Evolutionary conservation across 352 stramenopile genomes (phyloP).

Genomic region (Globisporangium spiculum): DNA sequence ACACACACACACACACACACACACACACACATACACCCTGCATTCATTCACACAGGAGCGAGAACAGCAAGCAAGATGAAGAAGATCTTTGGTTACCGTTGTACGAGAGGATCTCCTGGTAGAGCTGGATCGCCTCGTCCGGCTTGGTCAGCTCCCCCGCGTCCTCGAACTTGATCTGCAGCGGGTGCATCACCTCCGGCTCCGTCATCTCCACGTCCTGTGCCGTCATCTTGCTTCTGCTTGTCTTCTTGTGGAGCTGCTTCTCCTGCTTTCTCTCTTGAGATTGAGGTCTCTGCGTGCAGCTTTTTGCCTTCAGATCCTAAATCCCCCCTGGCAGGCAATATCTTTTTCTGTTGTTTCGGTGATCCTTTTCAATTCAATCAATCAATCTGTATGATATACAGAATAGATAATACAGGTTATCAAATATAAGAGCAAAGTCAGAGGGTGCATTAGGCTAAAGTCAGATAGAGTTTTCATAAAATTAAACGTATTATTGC

Average conservation of each 20-base stretch:
- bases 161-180: slow-evolving; percentile 76
- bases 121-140: slow-evolving; percentile 46
- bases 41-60: slow-evolving; percentile 7
- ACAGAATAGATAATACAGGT: neutral
- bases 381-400: neutral
- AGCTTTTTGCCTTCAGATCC: slow-evolving; percentile 1
- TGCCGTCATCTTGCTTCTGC: slow-evolving; percentile 4
- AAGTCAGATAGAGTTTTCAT: neutral
- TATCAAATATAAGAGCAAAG: neutral
- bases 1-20: neutral
- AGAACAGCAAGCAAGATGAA: neutral
- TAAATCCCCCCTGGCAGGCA: slow-evolving; percentile 6
- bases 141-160: slow-evolving; percentile 59
- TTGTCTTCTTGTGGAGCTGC: neutral
- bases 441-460: neutral
- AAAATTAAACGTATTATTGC: neutral
- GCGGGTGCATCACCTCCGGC: slow-evolving; percentile 56
- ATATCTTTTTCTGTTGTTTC: slow-evolving; percentile 14
- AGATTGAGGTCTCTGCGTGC: neutral
- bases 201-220: slow-evolving; percentile 79
- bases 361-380: neutral
- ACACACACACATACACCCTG: neutral
- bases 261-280: neutral
- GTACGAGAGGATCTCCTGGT: slow-evolving; percentile 77
- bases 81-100: slow-evolving; percentile 21